phyloP scores from a whole-genome alignment of 2,329 filamentous ascomycete species.

The Cladorrhinum sp. region DNA sequence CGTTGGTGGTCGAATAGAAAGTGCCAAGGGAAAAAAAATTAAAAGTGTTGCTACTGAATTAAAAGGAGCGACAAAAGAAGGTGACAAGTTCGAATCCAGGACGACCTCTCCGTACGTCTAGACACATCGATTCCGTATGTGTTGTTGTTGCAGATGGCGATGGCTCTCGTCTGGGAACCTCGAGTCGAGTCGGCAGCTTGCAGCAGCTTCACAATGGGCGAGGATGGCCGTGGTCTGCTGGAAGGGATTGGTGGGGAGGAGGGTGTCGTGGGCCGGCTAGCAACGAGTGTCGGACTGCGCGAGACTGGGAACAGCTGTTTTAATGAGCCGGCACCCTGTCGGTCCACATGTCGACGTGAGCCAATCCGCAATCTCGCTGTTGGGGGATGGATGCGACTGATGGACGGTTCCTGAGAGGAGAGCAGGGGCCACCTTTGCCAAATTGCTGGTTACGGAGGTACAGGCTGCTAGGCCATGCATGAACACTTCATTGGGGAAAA shows the following conservation, averaged over 20 bases:
- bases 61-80: slow-evolving; percentile 28
- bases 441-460: neutral
- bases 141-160: neutral
- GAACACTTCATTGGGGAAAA: neutral
- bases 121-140: slow-evolving; percentile 22
- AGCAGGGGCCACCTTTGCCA: neutral
- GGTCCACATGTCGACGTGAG: slow-evolving; percentile 17
- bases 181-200: slow-evolving; percentile 24
- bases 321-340: slow-evolving; percentile 26
- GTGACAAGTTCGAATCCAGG: slow-evolving; percentile 12
- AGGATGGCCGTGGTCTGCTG: slow-evolving; percentile 21
- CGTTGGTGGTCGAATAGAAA: slow-evolving; percentile 4
- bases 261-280: slow-evolving; percentile 20
- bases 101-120: slow-evolving; percentile 15
- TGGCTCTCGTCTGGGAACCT: neutral
- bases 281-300: slow-evolving; percentile 18
- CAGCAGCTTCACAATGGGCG: slow-evolving; percentile 17
- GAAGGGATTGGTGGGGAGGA: slow-evolving; percentile 14
- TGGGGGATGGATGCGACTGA: slow-evolving; percentile 12
- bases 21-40: slow-evolving; percentile 19
- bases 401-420: slow-evolving; percentile 22
- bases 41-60: slow-evolving; percentile 20
- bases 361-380: slow-evolving; percentile 22
- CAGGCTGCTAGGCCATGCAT: neutral
- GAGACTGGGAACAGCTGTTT: slow-evolving; percentile 19